Conservation (phyloP, 1,284 basidiomycete genomes). For the Malassezia equina region DNA sequence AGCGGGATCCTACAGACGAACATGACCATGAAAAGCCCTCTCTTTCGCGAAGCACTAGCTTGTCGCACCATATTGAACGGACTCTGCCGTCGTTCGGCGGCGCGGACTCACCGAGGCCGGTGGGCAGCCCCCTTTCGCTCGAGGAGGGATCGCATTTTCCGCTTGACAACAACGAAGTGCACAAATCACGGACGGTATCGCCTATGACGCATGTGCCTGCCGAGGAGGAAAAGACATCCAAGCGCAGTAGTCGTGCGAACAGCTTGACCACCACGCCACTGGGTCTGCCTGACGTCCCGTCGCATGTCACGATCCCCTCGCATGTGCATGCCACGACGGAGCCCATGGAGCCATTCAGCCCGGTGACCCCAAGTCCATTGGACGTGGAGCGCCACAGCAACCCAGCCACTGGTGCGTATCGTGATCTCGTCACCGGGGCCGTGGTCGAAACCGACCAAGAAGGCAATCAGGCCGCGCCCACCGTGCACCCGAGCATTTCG, state of each 20-base stretch:
- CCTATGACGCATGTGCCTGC: background rate
- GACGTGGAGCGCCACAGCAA: background rate
- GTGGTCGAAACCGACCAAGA: slow-evolving; percentile 17
- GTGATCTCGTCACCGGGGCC: slow-evolving; percentile 12
- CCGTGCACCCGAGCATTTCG: slow-evolving; percentile 9
- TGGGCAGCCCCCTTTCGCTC: too few relatives aligned
- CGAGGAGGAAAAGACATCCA: background rate
- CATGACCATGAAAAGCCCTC: background rate
- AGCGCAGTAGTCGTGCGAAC: background rate
- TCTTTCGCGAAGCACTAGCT: background rate
- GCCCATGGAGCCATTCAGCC: background rate
- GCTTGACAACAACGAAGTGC: too few relatives aligned
- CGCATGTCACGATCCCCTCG: background rate
- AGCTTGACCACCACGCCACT: background rate
- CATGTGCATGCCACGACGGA: background rate
- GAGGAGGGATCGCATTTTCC: too few relatives aligned
- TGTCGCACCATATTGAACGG: background rate
- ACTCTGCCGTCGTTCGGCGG: background rate
- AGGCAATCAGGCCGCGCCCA: slow-evolving; percentile 11
- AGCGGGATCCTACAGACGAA: background rate
- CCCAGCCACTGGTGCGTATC: slow-evolving; percentile 10
- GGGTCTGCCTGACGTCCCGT: background rate
- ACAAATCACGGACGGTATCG: background rate
- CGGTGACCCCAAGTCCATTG: too few relatives aligned
- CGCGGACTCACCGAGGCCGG: too few relatives aligned